Base-by-base conservation (phyloP, 768 basidiomycete species). In the Sarcodon sp. region DNA sequence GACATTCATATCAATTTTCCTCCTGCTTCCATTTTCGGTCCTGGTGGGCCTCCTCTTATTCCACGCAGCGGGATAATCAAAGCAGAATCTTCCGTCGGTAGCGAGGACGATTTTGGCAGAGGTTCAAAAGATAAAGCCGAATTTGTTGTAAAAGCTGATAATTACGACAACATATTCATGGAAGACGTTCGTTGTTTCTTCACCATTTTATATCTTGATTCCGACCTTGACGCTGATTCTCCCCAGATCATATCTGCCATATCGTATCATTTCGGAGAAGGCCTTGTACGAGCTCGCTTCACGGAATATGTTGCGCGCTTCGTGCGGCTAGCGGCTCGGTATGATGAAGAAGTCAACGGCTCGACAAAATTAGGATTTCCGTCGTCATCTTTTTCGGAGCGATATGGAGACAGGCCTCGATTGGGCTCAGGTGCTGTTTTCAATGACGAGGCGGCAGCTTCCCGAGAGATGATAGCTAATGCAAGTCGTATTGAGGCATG, bases 401-500 rank as follows among this genome's bases (percentile, higher is more conserved):
- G 62, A 11, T 56, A 63, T 13, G 67, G 69, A 3, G 75, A 61
- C 27, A 51, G 44, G 54, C 64, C 57, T 50, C 69, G 72, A 32
- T 67, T 98, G 13, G 94, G 96, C 7, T 83, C 83, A 48, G 94
- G 94, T 2, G 71, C 85, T 12, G 75, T 80, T 6, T 90, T 92
- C 58, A 62, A 66, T 11, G 91, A 94, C 49, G 91, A 94, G 16
- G 60, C 61, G 0, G 63, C 70, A 10, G 78, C 78, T 41, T 56
- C 70, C 50, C 77, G 75, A 53, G 94, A 99, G 60, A 68, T 96
- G 47, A 69, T 72, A 37, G 69, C 72, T 33, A 91, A 92, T 54
- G 79, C 82, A 1, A 78, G 80, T 55, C 76, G 94, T 34, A 90
- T 98, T 35, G 96, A 98, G 58, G 93, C 84, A 7, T 99, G 94